Evolutionary conservation across 2,329 filamentous ascomycete species (phyloP), one percentile per base, ranked within the genome.

Genomic region (Cladophialophora chaetospira): DNA sequence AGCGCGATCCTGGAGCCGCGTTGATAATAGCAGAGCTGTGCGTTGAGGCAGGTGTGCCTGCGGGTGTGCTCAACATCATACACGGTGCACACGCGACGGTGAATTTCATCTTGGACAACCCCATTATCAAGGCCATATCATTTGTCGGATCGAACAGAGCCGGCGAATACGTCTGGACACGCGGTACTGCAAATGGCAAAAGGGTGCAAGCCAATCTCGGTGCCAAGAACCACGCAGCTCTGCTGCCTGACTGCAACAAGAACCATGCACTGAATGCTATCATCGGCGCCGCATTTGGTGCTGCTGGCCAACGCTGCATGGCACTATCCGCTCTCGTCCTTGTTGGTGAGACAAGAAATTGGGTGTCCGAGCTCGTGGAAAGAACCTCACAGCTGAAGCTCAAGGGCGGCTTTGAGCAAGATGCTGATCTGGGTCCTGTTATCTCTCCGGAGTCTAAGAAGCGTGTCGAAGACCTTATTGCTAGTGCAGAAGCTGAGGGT

Each of bases 171-270:
- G 76, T 86, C 13, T 82, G 83, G 1, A 79, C 77, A 50, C 76
- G 82, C 52, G 86, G 83, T 64, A 72, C 80, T 0, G 78, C 83
- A 29, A 82, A 80, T 0, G 66, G 86, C 55, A 86, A 86, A 74
- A 85, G 86, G 63, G 73, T 83, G 5, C 86, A 83, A 0, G 73
- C 86, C 8, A 83, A 86, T 65, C 72, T 86, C 11, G 82, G 83
- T 45, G 83, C 83, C 19, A 86, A 86, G 66, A 77, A 77, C 60
- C 66, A 75, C 2, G 69, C 76, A 26, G 71, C 73, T 31, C 73
- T 77, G 0, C 74, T 77, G 55, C 63, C 67, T 1, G 72, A 60
- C 29, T 69, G 1, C 26, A 72, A 6, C 71, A 73, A 65, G 77
- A 82, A 46, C 74, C 75, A 54, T 21, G 48, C 57, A 9, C 28